A percentile compares a stretch with the other conserved stretches of the same genome.
These are phyloP conservation scores for Acidiella bohemica DNA, from an alignment of 495 filamentous ascomycete species.

Conservation along the genomic window DNA sequence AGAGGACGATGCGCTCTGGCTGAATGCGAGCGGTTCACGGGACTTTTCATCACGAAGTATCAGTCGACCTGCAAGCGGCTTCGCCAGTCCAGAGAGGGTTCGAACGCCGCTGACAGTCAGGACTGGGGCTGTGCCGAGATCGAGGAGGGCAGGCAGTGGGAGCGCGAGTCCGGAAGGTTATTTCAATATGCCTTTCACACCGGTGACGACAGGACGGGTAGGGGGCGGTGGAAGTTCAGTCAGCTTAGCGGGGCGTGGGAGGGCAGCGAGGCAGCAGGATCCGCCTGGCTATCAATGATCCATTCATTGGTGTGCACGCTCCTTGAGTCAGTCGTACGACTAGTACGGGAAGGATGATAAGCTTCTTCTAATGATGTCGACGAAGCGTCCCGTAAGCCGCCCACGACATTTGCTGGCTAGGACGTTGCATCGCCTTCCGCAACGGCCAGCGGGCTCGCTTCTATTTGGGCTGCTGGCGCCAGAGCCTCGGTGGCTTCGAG, in stretches of 20 bases:
- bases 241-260: not conserved
- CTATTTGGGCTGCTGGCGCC: too few species aligned
- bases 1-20: constrained; percentile 54
- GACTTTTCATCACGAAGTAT: constrained; percentile 33
- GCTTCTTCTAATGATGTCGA: not conserved
- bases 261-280: not conserved
- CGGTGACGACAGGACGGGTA: not conserved
- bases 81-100: constrained; percentile 19
- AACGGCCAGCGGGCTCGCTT: too few species aligned
- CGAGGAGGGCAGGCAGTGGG: constrained; percentile 7
- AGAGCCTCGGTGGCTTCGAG: too few species aligned
- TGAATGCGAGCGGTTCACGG: constrained; percentile 53
- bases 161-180: constrained; percentile 13
- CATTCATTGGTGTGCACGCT: too few species aligned
- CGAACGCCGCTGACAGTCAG: constrained; percentile 16
- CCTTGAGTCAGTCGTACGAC: too few species aligned
- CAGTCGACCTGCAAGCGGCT: not conserved
- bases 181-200: constrained; percentile 4
- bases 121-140: not conserved
- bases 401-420: too few species aligned
- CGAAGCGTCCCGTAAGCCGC: not conserved
- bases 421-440: too few species aligned
- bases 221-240: not conserved
- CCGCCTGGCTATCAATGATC: not conserved
- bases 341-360: not conserved